phyloP scores from a whole-genome alignment of 2,329 filamentous ascomycete species.

The Neonectria ditissima region DNA sequence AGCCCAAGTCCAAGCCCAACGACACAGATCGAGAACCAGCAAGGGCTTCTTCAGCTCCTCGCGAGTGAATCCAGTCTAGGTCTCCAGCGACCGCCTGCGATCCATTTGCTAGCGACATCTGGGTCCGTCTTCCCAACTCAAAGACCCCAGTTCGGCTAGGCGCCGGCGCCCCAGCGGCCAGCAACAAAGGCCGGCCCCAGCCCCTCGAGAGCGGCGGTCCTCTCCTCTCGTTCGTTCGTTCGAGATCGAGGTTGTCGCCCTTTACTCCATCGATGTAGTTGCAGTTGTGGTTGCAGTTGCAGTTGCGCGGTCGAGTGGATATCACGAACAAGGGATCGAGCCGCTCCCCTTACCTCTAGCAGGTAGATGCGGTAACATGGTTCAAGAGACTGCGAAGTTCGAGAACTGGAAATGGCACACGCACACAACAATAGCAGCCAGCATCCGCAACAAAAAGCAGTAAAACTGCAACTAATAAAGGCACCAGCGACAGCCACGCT shows the following conservation, averaged over 20 bases:
- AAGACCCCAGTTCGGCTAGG: slow-evolving; percentile 44
- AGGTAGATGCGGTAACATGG: neutral
- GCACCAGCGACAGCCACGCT: neutral
- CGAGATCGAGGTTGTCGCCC: neutral
- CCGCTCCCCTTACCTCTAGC: slow-evolving; percentile 10
- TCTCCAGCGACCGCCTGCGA: slow-evolving; percentile 36
- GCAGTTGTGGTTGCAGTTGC: slow-evolving; percentile 1
- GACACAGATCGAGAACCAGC: neutral
- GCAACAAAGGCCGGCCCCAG: slow-evolving; percentile 37
- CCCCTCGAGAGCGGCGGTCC: slow-evolving; percentile 35
- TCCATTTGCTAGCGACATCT: slow-evolving; percentile 44
- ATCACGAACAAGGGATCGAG: slow-evolving; percentile 14
- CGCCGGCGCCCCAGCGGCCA: slow-evolving; percentile 41
- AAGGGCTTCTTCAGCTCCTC: slow-evolving; percentile 12
- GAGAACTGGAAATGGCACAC: slow-evolving; percentile 23
- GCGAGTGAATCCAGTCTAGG: slow-evolving; percentile 23
- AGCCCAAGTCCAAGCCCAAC: slow-evolving; percentile 1
- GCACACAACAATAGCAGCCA: neutral
- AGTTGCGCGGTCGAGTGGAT: slow-evolving; percentile 11
- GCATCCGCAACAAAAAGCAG: slow-evolving; percentile 6
- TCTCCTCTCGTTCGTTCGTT: slow-evolving; percentile 25
- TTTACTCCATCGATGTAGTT: slow-evolving; percentile 2
- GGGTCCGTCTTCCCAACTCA: slow-evolving; percentile 29
- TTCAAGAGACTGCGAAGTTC: slow-evolving; percentile 18
- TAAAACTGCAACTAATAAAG: neutral